A percentile compares a stretch with the other conserved stretches of the same genome.
Conservation (phyloP, 1,139 yeast genomes). For the Pichia sp. region DNA sequence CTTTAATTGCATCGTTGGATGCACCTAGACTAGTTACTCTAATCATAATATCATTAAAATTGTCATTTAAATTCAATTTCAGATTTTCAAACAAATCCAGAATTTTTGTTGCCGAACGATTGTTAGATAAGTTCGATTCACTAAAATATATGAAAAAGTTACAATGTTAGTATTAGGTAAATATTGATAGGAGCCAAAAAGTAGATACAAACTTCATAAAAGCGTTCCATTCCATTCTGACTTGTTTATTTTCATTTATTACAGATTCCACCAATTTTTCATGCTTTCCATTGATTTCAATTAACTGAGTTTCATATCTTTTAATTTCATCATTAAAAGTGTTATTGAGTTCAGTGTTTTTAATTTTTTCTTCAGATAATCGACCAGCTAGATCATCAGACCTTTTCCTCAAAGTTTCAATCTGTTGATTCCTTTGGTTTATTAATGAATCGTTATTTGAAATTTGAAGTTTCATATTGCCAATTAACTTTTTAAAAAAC, state of each 20-base stretch:
- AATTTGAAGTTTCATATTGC: conserved; percentile 7
- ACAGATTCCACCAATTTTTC: not conserved
- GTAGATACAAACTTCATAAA: conserved; percentile 3
- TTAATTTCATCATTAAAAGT: conserved; percentile 8
- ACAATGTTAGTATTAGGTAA: conserved; percentile 3
- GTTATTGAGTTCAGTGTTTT: conserved; percentile 15
- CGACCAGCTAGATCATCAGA: conserved; percentile 23
- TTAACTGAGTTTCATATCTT: conserved; percentile 7
- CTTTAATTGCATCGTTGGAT: conserved; percentile 2
- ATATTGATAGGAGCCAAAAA: not conserved
- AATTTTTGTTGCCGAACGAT: not conserved
- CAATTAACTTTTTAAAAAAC: conserved; percentile 7
- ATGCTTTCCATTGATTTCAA: conserved; percentile 3
- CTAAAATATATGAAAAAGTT: not conserved
- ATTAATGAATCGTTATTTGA: conserved; percentile 7
- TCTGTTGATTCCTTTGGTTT: conserved; percentile 13
- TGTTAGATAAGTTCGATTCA: no score
- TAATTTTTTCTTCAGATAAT: conserved; percentile 24
- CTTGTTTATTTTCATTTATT: not conserved
- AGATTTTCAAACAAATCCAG: not conserved
- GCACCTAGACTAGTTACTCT: conserved; percentile 2
- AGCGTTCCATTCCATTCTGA: not conserved
- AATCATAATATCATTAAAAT: conserved; percentile 9
- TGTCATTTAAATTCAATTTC: conserved; percentile 4
- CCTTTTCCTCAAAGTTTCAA: conserved; percentile 15